A percentile compares a stretch with the other conserved stretches of the same genome.
These are phyloP conservation scores for Camellia granthamiana DNA, from an alignment of 148 eudicot species.

Conservation along the genomic window DNA sequence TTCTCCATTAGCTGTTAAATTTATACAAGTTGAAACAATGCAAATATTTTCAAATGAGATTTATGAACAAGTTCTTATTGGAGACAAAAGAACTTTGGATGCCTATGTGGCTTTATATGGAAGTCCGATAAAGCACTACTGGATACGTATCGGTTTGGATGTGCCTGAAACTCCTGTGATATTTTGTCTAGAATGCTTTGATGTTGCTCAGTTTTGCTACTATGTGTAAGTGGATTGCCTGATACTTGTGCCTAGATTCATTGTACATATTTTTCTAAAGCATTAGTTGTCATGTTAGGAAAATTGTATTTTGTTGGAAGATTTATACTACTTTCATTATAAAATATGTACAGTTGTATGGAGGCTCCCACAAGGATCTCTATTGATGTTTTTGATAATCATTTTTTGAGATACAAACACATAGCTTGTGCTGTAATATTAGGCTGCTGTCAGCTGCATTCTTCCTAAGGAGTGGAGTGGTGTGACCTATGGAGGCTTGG, in stretches of 20 bases:
- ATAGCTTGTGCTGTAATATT: slow-evolving; percentile 4
- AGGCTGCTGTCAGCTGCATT: slow-evolving; percentile 75
- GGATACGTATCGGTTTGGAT: neutral
- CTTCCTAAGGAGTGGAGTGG: slow-evolving; percentile 84
- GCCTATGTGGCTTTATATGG: neutral
- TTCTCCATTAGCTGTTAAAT: neutral
- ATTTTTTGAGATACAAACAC: slow-evolving; percentile 6
- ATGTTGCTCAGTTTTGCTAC: neutral
- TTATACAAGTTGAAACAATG: neutral
- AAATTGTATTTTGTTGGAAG: neutral
- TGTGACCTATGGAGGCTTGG: slow-evolving; percentile 72
- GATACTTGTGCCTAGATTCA: neutral
- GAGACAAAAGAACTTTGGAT: neutral
- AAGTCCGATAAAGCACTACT: neutral
- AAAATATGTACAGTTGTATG: neutral
- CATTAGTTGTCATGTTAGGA: neutral
- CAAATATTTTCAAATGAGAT: neutral
- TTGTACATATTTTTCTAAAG: neutral
- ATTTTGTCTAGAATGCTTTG: neutral
- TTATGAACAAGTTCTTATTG: neutral
- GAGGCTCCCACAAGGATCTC: slow-evolving; percentile 1
- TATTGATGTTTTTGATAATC: neutral
- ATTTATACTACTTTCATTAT: neutral
- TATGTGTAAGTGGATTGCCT: neutral
- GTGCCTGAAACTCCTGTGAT: neutral